These are phyloP conservation scores for Rosa persica DNA, from an alignment of 306 rosid species.

Conservation along the genomic window DNA sequence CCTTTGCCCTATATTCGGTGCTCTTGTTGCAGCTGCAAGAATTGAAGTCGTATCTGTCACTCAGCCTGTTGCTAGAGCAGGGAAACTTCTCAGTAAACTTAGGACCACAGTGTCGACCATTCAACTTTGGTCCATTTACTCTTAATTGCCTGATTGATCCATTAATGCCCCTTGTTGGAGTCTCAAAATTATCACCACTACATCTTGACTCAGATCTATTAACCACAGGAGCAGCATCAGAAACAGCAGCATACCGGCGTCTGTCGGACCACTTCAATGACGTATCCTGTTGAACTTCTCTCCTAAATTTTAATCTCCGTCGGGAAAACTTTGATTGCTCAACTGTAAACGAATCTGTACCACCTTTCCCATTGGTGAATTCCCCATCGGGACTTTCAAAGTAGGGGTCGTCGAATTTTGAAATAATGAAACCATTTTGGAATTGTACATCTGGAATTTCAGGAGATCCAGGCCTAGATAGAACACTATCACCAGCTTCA, in stretches of 20 bases:
- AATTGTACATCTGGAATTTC: slow-evolving; percentile 50
- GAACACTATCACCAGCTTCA: slow-evolving; percentile 53
- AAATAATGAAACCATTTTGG: slow-evolving; percentile 37
- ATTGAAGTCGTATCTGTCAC: slow-evolving; percentile 63
- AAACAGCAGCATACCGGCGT: slow-evolving; percentile 49
- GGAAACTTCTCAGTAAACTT: slow-evolving; percentile 67
- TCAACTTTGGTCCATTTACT: slow-evolving; percentile 55
- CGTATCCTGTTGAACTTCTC: slow-evolving; percentile 63
- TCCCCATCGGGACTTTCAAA: slow-evolving; percentile 56
- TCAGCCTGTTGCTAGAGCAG: slow-evolving; percentile 53
- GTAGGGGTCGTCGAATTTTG: slow-evolving; percentile 44
- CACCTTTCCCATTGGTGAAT: slow-evolving; percentile 40
- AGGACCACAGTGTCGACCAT: slow-evolving; percentile 59
- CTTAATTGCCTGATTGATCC: slow-evolving; percentile 57
- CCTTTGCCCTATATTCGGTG: slow-evolving; percentile 62
- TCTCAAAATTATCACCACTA: slow-evolving; percentile 56
- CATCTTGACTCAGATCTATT: slow-evolving; percentile 61
- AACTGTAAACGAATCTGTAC: slow-evolving; percentile 46
- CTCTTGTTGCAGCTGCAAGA: slow-evolving; percentile 74
- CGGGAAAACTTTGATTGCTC: slow-evolving; percentile 63
- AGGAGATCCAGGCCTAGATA: slow-evolving; percentile 56
- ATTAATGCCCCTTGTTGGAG: slow-evolving; percentile 49
- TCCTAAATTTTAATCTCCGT: slow-evolving; percentile 53
- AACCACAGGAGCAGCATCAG: slow-evolving; percentile 50
- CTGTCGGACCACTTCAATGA: slow-evolving; percentile 81